Percentiles rank a stretch among this genome's conserved stretches.
Evolutionary conservation across 306 rosid species (phyloP).

Genomic region (Senna tora): DNA sequence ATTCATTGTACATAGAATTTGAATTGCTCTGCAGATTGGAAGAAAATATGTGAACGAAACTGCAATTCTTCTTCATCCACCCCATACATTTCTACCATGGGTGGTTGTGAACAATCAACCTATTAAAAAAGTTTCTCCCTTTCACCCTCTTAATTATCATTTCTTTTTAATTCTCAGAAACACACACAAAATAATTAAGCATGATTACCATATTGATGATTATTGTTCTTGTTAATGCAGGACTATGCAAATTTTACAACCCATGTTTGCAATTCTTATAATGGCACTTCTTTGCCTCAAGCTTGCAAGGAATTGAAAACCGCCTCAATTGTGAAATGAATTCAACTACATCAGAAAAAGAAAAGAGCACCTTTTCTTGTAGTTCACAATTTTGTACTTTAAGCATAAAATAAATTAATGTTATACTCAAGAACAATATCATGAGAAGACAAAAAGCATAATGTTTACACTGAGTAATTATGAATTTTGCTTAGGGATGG

Average conservation of each 20-base stretch:
- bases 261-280: conserved; percentile 47
- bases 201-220: neutral
- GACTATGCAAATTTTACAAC: conserved; percentile 44
- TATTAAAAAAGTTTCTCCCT: conserved; percentile 46
- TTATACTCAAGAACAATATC: no score
- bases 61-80: conserved; percentile 45
- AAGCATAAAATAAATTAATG: no score
- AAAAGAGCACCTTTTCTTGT: no score
- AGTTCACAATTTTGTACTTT: no score
- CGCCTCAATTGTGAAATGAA: no score
- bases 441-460: no score
- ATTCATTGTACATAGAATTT: neutral
- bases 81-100: conserved; percentile 59
- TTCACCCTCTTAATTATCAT: neutral
- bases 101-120: conserved; percentile 62
- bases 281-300: conserved; percentile 37
- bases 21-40: conserved; percentile 52
- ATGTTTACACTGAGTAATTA: no score
- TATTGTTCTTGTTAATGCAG: conserved; percentile 38
- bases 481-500: no score
- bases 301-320: conserved; percentile 29
- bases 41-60: conserved; percentile 44
- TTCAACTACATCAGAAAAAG: no score
- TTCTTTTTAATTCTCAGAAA: conserved; percentile 3
- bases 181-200: neutral